Evolutionary conservation across 2,329 filamentous ascomycete species (phyloP), one percentile per base, ranked within the genome.

Genomic region (Ophiostoma montium): DNA sequence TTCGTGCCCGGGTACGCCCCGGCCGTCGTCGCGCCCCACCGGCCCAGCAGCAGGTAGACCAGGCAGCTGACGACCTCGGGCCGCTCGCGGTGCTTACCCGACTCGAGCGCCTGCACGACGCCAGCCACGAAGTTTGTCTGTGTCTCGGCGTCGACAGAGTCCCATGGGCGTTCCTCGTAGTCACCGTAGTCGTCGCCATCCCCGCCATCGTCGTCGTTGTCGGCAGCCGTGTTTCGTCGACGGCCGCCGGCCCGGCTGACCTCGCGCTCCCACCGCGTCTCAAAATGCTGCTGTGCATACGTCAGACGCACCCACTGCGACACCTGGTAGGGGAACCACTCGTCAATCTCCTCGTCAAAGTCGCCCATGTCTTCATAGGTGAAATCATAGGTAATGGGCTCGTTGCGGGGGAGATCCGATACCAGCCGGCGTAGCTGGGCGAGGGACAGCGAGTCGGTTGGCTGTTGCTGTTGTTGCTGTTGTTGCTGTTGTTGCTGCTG

Each of bases 241-340:
- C n/a, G 30, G 21, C 21, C 10, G 33, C 67, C 51, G 31, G n/a
- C 30, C 16, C 50, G 60, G 43, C 55, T 60, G 46, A 50, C 67
- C 52, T 76, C 73, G 19, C 73, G 69, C 57, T 74, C 67, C 86
- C 86, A 95, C 60, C 82, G 76, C 61, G 78, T 76, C 55, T 88
- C 78, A 60, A 94, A 96, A 2, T 82, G 80, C 35, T 78, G 72
- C 60, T 86, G 85, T 18, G 85, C 82, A 48, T 81, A 77, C 48
- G 84, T 75, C 45, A 95, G 70, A 59, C 89, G 82, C 43, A 82
- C 75, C 67, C 86, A 85, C 62, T 96, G 89, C 65, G 85, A 84
- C 54, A 87, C 81, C 57, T 84, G 84, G 65, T 96, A 95, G 48
- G 83, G 80, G 65, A 98, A 98, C 92, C 92, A 98, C 67, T 98